Conservation (phyloP, 345 rosid species). For the Eucalyptus marginata region DNA sequence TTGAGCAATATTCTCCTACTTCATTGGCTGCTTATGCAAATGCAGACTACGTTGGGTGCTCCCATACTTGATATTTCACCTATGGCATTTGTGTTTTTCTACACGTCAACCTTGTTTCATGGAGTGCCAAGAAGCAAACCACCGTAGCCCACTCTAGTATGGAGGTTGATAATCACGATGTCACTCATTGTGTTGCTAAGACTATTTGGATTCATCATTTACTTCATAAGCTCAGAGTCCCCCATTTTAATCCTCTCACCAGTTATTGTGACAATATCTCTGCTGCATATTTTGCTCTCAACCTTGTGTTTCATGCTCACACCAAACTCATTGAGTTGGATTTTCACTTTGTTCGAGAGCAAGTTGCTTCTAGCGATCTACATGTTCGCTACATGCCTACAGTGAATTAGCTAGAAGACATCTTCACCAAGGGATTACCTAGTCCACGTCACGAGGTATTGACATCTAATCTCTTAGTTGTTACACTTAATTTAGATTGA, state of each 20-base stretch:
- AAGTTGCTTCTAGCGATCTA: background rate
- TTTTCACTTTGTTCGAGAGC: background rate
- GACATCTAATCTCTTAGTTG: background rate
- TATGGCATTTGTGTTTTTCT: no score
- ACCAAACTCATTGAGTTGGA: background rate
- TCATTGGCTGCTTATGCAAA: background rate
- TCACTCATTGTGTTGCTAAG: background rate
- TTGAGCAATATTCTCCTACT: background rate
- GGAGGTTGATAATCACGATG: background rate
- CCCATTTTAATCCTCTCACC: background rate
- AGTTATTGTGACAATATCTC: background rate
- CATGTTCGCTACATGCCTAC: background rate
- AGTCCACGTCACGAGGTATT: background rate
- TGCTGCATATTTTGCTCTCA: background rate
- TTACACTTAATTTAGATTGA: background rate
- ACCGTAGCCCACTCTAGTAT: rapidly evolving
- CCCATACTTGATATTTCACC: background rate
- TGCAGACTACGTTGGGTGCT: background rate
- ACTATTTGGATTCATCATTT: background rate
- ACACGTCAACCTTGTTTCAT: background rate
- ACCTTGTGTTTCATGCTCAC: background rate
- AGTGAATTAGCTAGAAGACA: background rate
- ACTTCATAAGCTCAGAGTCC: background rate
- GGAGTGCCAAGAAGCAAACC: background rate
- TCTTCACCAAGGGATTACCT: background rate